A percentile compares a stretch with the other conserved stretches of the same genome.
phyloP scores from a whole-genome alignment of 805 yeast genomes.

The Candida manassasensis region DNA sequence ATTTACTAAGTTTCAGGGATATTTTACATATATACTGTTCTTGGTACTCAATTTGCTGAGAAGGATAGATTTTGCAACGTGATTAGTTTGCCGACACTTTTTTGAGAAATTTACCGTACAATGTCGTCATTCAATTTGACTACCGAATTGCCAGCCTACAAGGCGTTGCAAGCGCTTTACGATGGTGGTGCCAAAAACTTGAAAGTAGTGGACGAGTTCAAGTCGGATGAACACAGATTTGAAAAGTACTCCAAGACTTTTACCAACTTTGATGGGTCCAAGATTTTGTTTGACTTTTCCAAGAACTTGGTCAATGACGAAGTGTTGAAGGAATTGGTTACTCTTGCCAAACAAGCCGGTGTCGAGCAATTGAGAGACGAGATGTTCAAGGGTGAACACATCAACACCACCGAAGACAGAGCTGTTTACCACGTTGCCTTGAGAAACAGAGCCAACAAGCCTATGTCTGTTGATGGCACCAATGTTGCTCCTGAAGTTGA shows the following conservation, averaged over 20 bases:
- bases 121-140: constrained; percentile 48
- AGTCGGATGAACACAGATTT: constrained; percentile 69
- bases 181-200: constrained; percentile 66
- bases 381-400: constrained; percentile 89
- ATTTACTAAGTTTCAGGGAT: too few relatives aligned
- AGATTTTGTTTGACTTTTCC: constrained; percentile 91
- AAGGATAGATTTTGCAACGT: not conserved
- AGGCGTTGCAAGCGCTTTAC: constrained; percentile 65
- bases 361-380: constrained; percentile 84
- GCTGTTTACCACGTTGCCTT: constrained; percentile 97
- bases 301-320: constrained; percentile 91
- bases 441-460: constrained; percentile 81
- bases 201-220: constrained; percentile 74
- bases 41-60: not conserved
- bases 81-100: not conserved
- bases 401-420: constrained; percentile 93
- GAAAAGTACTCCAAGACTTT: constrained; percentile 73
- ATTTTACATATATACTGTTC: too few relatives aligned
- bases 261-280: constrained; percentile 78
- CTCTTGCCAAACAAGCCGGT: constrained; percentile 85
- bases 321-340: constrained; percentile 59
- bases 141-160: constrained; percentile 80
- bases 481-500: constrained; percentile 92
- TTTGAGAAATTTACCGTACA: too few relatives aligned
- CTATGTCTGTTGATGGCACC: constrained; percentile 80